These are phyloP conservation scores for Huntiella abstrusa DNA, from an alignment of 2,329 filamentous ascomycete genomes.

Conservation along the genomic window DNA sequence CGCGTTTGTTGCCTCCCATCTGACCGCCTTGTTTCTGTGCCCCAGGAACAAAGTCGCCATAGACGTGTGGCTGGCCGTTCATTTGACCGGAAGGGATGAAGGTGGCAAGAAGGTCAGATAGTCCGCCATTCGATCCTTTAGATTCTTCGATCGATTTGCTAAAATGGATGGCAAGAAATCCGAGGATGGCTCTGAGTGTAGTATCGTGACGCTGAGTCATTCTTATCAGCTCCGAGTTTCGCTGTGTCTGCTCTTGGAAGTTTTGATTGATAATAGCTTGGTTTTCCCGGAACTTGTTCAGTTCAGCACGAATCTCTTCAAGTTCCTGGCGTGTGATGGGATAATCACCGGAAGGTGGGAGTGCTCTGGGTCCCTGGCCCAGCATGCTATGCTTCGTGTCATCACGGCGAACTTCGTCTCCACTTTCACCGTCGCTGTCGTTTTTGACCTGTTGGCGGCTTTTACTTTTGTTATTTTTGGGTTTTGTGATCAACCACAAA, in stretches of 20 bases:
- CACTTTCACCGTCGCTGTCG: conserved; percentile 55
- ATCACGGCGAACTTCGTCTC: conserved; percentile 27
- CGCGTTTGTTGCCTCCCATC: conserved; percentile 29
- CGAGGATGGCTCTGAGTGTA: conserved; percentile 96
- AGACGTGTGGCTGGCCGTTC: conserved; percentile 32
- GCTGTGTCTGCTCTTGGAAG: conserved; percentile 27
- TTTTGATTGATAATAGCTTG: conserved; percentile 72
- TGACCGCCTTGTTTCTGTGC: conserved; percentile 22
- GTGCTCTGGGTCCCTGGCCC: conserved; percentile 3
- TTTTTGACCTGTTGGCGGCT: conserved; percentile 44
- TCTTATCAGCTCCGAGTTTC: conserved; percentile 12
- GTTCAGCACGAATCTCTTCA: conserved; percentile 55
- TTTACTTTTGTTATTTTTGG: conserved; percentile 50
- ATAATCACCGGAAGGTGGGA: conserved; percentile 7
- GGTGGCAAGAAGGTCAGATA: conserved; percentile 68
- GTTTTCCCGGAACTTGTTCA: conserved; percentile 66
- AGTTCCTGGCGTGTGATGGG: conserved; percentile 51
- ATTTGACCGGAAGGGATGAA: conserved; percentile 43
- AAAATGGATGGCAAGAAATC: conserved; percentile 92
- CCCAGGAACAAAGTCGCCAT: conserved; percentile 35
- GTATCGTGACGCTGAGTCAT: conserved; percentile 71
- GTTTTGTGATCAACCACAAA: conserved; percentile 91
- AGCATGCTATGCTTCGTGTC: conserved; percentile 17
- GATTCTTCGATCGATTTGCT: conserved; percentile 81
- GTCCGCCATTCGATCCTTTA: conserved; percentile 45